Conservation (phyloP, 495 filamentous ascomycete species). For the Tuber calosporum region DNA sequence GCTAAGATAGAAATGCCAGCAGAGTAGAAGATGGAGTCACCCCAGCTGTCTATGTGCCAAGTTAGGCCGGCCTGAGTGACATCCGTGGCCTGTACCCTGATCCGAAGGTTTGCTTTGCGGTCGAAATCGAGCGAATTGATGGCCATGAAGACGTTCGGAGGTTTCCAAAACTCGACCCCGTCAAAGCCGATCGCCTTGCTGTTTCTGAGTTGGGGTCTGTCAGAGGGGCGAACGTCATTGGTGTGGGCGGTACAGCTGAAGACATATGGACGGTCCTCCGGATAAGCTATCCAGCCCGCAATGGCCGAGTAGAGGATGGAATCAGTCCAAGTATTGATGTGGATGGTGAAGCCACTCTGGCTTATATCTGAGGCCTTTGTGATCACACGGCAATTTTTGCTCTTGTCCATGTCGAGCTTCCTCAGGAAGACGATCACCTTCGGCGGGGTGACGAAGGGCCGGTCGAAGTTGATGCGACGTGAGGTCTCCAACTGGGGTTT, state of each 20-base stretch:
- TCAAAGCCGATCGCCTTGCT: background rate
- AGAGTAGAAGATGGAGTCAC: background rate
- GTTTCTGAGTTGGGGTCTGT: background rate
- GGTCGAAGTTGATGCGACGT: background rate
- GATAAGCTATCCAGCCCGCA: conserved; percentile 22
- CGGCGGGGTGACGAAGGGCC: conserved; percentile 15
- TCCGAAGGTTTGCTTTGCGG: background rate
- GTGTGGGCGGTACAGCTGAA: conserved; percentile 26
- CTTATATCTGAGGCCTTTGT: conserved; percentile 14
- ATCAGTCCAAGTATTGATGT: conserved; percentile 12
- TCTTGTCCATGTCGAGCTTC: conserved; percentile 12
- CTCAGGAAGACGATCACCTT: conserved; percentile 28
- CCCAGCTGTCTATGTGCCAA: conserved; percentile 10
- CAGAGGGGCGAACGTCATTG: background rate
- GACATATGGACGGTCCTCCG: conserved; percentile 21
- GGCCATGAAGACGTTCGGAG: conserved; percentile 10
- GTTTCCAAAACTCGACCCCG: background rate
- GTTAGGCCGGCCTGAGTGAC: conserved; percentile 6
- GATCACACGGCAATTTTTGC: conserved; percentile 16
- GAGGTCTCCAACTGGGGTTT: background rate
- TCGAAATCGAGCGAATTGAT: conserved; percentile 1
- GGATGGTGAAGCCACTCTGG: conserved; percentile 13
- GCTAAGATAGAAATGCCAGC: conserved; percentile 6
- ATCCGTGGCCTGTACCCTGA: background rate
- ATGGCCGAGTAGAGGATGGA: background rate